phyloP scores from a whole-genome alignment of 345 rosid species.

The Citrus maxima region DNA sequence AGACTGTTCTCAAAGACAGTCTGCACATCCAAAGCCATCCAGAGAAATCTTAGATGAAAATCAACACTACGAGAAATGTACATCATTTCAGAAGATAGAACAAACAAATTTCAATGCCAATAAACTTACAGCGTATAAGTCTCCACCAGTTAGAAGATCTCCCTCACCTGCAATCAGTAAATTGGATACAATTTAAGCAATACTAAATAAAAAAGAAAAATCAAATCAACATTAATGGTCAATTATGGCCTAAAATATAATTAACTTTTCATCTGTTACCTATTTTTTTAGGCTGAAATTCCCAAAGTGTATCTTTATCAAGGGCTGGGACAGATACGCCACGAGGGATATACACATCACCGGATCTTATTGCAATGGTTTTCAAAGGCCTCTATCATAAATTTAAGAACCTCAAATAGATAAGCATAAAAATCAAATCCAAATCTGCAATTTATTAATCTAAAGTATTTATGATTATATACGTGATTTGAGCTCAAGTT shows the following conservation, averaged over 20 bases:
- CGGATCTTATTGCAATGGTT: constrained; percentile 90
- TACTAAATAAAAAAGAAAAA: constrained; percentile 1
- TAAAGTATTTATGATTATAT: not conserved
- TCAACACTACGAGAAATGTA: not conserved
- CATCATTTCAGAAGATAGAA: not conserved
- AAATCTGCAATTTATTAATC: not conserved
- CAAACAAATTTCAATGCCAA: constrained; percentile 15
- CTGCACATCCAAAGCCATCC: constrained; percentile 41
- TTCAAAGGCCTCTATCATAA: constrained; percentile 85
- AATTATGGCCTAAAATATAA: constrained; percentile 2
- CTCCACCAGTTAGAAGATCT: constrained; percentile 96
- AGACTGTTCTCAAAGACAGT: constrained; percentile 91
- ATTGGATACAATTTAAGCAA: constrained; percentile 18
- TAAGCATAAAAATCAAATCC: not conserved
- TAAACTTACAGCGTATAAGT: constrained; percentile 92
- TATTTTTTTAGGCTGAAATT: constrained; percentile 82
- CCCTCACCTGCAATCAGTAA: constrained; percentile 70
- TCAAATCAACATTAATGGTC: not conserved
- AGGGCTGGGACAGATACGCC: constrained; percentile 99
- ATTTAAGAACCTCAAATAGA: constrained; percentile 4
- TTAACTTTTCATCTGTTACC: constrained; percentile 36
- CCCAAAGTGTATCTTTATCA: constrained; percentile 94
- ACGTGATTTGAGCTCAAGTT: not conserved
- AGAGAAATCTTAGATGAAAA: constrained; percentile 16
- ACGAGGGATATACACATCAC: constrained; percentile 99